phyloP scores from a whole-genome alignment of 2,329 filamentous ascomycete species.

The Metarhizium robertsii region DNA sequence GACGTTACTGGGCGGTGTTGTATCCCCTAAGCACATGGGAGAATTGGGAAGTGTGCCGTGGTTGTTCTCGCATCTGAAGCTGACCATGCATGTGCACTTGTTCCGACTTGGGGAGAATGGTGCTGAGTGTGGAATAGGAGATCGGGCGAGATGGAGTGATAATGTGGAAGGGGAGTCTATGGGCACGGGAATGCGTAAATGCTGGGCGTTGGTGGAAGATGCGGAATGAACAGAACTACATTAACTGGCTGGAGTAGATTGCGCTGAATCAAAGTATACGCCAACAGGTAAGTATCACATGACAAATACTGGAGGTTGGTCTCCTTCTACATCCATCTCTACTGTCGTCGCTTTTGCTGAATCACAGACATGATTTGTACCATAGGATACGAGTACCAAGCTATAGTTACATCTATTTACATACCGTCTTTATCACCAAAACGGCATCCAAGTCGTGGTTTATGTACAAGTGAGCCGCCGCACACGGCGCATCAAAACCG shows the following conservation, averaged over 20 bases:
- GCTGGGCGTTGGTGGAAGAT: constrained; percentile 36
- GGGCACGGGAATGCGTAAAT: constrained; percentile 51
- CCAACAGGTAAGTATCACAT: too few species aligned
- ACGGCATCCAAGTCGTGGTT: too few species aligned
- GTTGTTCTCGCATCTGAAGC: constrained; percentile 47
- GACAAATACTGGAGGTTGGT: too few species aligned
- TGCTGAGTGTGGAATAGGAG: constrained; percentile 4
- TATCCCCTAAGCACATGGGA: constrained; percentile 17
- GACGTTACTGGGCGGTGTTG: constrained; percentile 12
- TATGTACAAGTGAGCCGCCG: background rate
- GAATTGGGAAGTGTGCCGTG: constrained; percentile 46
- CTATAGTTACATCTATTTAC: too few species aligned
- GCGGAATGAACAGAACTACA: constrained; percentile 27
- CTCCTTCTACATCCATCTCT: too few species aligned
- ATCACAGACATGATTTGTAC: too few species aligned
- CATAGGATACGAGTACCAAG: too few species aligned
- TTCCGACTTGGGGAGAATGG: constrained; percentile 27
- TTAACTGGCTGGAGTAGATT: too few species aligned
- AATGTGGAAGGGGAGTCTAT: constrained; percentile 41
- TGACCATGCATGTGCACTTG: constrained; percentile 48
- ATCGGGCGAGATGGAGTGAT: constrained; percentile 19
- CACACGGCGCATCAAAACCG: background rate
- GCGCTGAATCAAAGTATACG: too few species aligned
- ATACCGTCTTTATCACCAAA: background rate
- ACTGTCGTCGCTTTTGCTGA: too few species aligned